phyloP scores from a whole-genome alignment of 164 flowering plant species.

The Berberis thunbergii region DNA sequence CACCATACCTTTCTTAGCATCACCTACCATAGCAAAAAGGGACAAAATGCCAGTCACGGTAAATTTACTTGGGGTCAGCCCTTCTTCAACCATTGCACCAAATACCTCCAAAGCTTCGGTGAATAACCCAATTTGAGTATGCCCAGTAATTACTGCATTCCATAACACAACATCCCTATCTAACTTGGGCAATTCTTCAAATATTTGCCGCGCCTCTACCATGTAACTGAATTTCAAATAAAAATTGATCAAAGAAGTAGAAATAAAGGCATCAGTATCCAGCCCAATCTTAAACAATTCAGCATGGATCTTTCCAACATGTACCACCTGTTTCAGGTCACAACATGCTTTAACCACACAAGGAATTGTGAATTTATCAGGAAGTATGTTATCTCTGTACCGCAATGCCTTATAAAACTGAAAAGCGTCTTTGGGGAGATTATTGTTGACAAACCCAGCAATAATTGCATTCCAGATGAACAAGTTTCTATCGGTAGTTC shows the following conservation, averaged over 20 bases:
- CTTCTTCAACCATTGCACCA: constrained; percentile 31
- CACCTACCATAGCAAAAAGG: constrained; percentile 26
- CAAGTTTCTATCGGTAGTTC: constrained; percentile 25
- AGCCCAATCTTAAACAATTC: constrained; percentile 18
- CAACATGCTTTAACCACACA: constrained; percentile 48
- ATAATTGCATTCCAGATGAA: constrained; percentile 57
- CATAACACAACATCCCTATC: constrained; percentile 59
- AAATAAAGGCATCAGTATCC: constrained; percentile 14
- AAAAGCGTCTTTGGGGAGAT: constrained; percentile 23
- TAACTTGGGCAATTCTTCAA: constrained; percentile 24
- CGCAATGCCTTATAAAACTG: constrained; percentile 36
- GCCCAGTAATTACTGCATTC: constrained; percentile 68
- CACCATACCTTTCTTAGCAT: constrained; percentile 32
- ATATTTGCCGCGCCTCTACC: constrained; percentile 16
- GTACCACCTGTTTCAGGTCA: constrained; percentile 17
- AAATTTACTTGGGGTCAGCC: constrained; percentile 34
- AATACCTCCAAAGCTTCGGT: constrained; percentile 36
- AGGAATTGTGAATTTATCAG: constrained; percentile 64
- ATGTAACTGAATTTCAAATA: constrained; percentile 18
- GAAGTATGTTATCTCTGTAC: constrained; percentile 15
- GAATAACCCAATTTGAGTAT: constrained; percentile 38
- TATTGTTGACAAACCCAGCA: constrained; percentile 42
- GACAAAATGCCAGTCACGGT: constrained; percentile 55
- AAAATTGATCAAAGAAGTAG: constrained; percentile 24
- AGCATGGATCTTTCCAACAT: constrained; percentile 44